Conservation (phyloP, 108 stramenopile species). For the Nitzschia sp. region DNA sequence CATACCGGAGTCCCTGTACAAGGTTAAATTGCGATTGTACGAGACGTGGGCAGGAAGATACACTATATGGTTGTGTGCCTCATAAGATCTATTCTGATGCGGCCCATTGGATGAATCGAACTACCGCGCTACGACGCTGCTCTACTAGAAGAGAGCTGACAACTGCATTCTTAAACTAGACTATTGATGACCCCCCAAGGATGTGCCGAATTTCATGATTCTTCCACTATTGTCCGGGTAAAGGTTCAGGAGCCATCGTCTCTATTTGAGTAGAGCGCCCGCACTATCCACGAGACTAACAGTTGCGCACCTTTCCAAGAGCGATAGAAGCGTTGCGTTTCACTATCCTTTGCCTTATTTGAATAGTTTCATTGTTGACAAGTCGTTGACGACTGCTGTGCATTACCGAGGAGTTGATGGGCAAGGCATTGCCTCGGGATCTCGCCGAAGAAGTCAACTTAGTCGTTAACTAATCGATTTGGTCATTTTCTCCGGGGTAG, state of each 20-base stretch:
- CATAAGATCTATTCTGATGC: not conserved
- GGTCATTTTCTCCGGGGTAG: too few relatives aligned
- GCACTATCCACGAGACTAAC: not conserved
- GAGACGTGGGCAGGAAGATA: not conserved
- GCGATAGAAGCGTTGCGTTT: too few relatives aligned
- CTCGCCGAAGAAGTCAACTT: too few relatives aligned
- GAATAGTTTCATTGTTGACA: not conserved
- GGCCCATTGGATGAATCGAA: too few relatives aligned
- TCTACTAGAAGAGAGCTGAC: not conserved
- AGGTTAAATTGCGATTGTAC: not conserved
- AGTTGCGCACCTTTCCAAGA: not conserved
- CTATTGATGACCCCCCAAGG: not conserved
- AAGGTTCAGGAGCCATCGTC: not conserved
- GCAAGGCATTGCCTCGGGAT: too few relatives aligned
- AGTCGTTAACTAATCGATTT: too few relatives aligned
- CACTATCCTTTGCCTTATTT: not conserved
- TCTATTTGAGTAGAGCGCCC: not conserved
- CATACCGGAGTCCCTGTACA: conserved; percentile 69
- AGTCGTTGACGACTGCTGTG: not conserved
- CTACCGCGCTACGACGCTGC: too few relatives aligned
- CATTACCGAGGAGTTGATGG: too few relatives aligned
- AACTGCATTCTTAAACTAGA: not conserved
- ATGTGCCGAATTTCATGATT: too few relatives aligned
- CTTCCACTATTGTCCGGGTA: too few relatives aligned
- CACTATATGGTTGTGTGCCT: not conserved